Percentiles rank a stretch among this genome's conserved stretches.
These are phyloP conservation scores for Houttuynia cordata DNA, from an alignment of 164 flowering plant species.

Conservation along the genomic window DNA sequence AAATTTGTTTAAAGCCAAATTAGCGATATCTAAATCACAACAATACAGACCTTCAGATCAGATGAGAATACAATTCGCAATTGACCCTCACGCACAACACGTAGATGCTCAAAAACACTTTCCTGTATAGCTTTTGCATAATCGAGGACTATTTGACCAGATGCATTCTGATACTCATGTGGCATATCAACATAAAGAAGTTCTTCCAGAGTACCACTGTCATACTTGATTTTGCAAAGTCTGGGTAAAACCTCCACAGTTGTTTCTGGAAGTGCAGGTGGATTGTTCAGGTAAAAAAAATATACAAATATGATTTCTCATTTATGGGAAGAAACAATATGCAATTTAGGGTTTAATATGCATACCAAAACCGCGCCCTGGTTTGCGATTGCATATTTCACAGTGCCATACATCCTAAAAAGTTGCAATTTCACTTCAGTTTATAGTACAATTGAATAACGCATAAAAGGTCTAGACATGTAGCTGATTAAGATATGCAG, in stretches of 20 bases:
- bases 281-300: neutral
- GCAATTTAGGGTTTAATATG: constrained; percentile 1
- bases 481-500: too few species aligned
- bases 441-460: neutral
- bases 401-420: constrained; percentile 99
- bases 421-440: neutral
- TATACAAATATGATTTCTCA: too few species aligned
- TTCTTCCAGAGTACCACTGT: constrained; percentile 97
- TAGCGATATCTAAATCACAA: neutral
- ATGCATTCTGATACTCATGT: constrained; percentile 69
- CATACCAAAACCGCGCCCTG: constrained; percentile 99
- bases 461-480: neutral
- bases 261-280: constrained; percentile 47
- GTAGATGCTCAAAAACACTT: constrained; percentile 97
- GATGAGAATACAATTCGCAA: constrained; percentile 90
- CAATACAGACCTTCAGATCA: constrained; percentile 64
- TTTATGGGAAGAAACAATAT: neutral
- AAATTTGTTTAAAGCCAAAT: neutral
- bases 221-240: constrained; percentile 95
- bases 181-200: constrained; percentile 99
- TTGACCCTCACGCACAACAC: constrained; percentile 98
- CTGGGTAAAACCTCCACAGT: constrained; percentile 96
- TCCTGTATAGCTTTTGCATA: constrained; percentile 99
- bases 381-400: constrained; percentile 94
- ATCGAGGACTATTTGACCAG: constrained; percentile 93